Conservation (phyloP, 2,329 filamentous ascomycete species). For the Monilinia polystroma region DNA sequence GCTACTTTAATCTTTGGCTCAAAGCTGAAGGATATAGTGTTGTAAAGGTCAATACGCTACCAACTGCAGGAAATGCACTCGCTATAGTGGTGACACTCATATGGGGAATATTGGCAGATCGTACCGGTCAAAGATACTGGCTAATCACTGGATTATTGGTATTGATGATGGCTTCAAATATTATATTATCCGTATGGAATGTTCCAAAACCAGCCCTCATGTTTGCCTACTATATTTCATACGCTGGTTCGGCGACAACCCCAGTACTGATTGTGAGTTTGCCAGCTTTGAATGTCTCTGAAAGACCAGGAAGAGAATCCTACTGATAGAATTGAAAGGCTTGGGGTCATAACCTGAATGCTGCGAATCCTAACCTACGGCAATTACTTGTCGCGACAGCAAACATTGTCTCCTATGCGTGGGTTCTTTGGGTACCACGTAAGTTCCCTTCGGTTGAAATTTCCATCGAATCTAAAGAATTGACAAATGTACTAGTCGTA, state of each 20-base stretch:
- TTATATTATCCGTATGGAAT: conserved; percentile 9
- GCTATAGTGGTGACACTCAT: conserved; percentile 1
- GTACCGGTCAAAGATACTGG: neutral
- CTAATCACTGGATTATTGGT: conserved; percentile 9
- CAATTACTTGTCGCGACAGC: neutral
- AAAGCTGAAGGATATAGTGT: conserved; percentile 13
- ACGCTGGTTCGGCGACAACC: neutral
- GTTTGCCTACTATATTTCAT: conserved; percentile 10
- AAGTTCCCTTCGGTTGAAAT: neutral
- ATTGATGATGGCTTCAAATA: neutral
- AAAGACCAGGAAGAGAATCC: neutral
- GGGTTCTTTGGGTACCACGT: conserved; percentile 14
- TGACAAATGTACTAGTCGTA: conserved; percentile 29
- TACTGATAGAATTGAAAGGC: neutral
- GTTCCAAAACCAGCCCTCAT: conserved; percentile 1
- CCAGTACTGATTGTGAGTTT: conserved; percentile 9
- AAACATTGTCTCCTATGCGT: conserved; percentile 7
- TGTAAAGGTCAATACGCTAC: neutral
- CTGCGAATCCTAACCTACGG: neutral
- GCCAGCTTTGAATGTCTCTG: too few relatives aligned
- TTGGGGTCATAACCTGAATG: conserved; percentile 3
- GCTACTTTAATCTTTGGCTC: conserved; percentile 15
- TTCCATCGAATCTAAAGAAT: too few relatives aligned
- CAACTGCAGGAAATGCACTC: conserved; percentile 5
- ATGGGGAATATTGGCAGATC: conserved; percentile 5